Percentiles rank a stretch among this genome's conserved stretches.
Evolutionary conservation across 108 stramenopile genomes (phyloP).

Genomic region (Fistulifera pelliculosa): DNA sequence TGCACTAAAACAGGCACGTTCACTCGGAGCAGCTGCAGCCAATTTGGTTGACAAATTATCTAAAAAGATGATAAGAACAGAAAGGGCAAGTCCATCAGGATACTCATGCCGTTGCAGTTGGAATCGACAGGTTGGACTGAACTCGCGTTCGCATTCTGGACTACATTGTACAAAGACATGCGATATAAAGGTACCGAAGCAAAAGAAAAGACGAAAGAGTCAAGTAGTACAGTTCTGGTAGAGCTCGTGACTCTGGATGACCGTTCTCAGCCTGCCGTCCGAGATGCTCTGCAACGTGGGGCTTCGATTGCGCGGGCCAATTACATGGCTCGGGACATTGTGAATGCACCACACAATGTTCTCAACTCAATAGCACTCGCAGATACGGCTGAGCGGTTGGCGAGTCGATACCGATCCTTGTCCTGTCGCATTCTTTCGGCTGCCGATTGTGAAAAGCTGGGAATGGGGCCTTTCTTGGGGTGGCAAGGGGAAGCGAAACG

Average conservation of each 20-base stretch:
- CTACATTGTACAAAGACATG: slow-evolving; percentile 67
- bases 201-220: slow-evolving; percentile 47
- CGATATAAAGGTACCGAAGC: slow-evolving; percentile 68
- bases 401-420: slow-evolving; percentile 62
- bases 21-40: slow-evolving; percentile 21
- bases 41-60: slow-evolving; percentile 54
- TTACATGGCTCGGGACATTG: slow-evolving; percentile 83
- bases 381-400: slow-evolving; percentile 75
- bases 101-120: slow-evolving; percentile 38
- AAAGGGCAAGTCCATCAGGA: slow-evolving; percentile 41
- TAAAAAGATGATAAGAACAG: slow-evolving; percentile 56
- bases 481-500: slow-evolving; percentile 85
- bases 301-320: slow-evolving; percentile 49
- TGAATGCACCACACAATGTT: slow-evolving; percentile 94
- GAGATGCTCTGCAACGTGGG: slow-evolving; percentile 27
- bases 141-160: slow-evolving; percentile 50
- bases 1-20: slow-evolving; percentile 23
- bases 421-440: slow-evolving; percentile 72
- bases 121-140: slow-evolving; percentile 12
- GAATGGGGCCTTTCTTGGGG: slow-evolving; percentile 94
- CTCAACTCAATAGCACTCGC: slow-evolving; percentile 84
- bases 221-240: slow-evolving; percentile 43
- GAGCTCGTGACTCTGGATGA: slow-evolving; percentile 24
- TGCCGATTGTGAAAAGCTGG: slow-evolving; percentile 74
- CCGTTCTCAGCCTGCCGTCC: slow-evolving; percentile 15